These are phyloP conservation scores for Neofusicoccum ribis DNA, from an alignment of 2,329 filamentous ascomycete genomes.

Conservation along the genomic window DNA sequence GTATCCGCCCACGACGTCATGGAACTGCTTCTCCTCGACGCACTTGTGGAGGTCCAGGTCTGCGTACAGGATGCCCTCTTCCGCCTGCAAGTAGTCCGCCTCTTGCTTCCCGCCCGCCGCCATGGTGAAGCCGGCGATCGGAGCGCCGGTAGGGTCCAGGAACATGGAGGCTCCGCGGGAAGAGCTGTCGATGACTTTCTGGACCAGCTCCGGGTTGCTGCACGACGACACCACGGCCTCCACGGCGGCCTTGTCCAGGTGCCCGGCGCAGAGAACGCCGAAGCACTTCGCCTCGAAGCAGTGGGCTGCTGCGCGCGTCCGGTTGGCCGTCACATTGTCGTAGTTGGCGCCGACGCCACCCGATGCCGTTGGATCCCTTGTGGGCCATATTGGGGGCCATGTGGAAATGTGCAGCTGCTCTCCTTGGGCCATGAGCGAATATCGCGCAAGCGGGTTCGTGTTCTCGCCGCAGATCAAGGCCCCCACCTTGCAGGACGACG, in stretches of 20 bases:
- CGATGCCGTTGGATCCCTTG: slow-evolving; percentile 28
- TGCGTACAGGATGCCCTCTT: slow-evolving; percentile 54
- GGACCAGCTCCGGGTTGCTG: slow-evolving; percentile 30
- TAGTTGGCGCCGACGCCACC: slow-evolving; percentile 42
- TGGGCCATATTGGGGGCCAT: slow-evolving; percentile 59
- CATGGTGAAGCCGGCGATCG: slow-evolving; percentile 41
- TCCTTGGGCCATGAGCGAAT: slow-evolving; percentile 54
- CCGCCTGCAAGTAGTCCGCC: slow-evolving; percentile 43
- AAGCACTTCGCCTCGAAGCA: slow-evolving; percentile 62
- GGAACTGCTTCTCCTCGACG: slow-evolving; percentile 59
- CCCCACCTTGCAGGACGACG: slow-evolving; percentile 49
- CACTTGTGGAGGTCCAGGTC: slow-evolving; percentile 53
- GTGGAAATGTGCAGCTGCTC: slow-evolving; percentile 58
- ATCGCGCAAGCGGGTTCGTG: slow-evolving; percentile 57
- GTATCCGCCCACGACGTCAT: slow-evolving; percentile 58
- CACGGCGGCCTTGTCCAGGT: slow-evolving; percentile 45
- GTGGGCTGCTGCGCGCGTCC: slow-evolving; percentile 54
- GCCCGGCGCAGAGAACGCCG: slow-evolving; percentile 51
- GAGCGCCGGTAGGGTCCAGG: slow-evolving; percentile 52
- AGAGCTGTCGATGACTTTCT: slow-evolving; percentile 37
- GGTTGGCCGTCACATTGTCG: slow-evolving; percentile 56
- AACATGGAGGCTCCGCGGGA: slow-evolving; percentile 52
- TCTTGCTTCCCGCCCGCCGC: slow-evolving; percentile 25
- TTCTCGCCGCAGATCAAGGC: slow-evolving; percentile 59
- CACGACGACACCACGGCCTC: slow-evolving; percentile 35